Conservation (phyloP, 306 rosid species). For the Malus asiatica region DNA sequence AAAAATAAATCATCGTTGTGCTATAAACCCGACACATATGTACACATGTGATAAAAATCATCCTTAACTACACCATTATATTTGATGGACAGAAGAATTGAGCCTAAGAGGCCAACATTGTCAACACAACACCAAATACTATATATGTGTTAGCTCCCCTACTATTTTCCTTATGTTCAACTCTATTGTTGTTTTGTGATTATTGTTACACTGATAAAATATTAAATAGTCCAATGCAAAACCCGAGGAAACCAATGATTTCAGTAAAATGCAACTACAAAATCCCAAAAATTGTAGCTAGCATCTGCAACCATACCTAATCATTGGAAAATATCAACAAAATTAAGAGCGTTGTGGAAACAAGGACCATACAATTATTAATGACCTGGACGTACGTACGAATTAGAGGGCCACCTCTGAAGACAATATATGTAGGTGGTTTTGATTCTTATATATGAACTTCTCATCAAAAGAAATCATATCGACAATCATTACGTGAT, state of each 20-base stretch:
- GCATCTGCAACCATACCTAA: not conserved
- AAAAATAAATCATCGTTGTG: not conserved
- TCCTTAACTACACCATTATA: not conserved
- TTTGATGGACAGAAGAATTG: not conserved
- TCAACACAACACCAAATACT: not conserved
- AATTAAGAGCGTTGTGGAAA: conserved; percentile 9
- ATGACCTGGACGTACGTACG: conserved; percentile 6
- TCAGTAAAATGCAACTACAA: not conserved
- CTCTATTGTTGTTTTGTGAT: not conserved
- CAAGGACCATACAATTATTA: conserved; percentile 16
- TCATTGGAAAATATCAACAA: conserved; percentile 32
- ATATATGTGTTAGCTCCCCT: too few species aligned
- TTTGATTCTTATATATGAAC: not conserved
- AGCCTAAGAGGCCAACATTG: not conserved
- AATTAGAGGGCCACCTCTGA: conserved; percentile 19
- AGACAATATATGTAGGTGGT: conserved; percentile 1
- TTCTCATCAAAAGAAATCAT: conserved; percentile 3
- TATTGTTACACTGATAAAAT: too few species aligned
- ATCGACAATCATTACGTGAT: conserved; percentile 13
- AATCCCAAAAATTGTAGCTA: not conserved
- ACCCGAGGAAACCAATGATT: not conserved
- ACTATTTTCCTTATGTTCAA: not conserved
- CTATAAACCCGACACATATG: not conserved
- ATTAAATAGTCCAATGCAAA: not conserved
- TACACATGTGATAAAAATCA: not conserved